phyloP scores from a whole-genome alignment of 164 flowering plant species.

The Echeveria elegans region DNA sequence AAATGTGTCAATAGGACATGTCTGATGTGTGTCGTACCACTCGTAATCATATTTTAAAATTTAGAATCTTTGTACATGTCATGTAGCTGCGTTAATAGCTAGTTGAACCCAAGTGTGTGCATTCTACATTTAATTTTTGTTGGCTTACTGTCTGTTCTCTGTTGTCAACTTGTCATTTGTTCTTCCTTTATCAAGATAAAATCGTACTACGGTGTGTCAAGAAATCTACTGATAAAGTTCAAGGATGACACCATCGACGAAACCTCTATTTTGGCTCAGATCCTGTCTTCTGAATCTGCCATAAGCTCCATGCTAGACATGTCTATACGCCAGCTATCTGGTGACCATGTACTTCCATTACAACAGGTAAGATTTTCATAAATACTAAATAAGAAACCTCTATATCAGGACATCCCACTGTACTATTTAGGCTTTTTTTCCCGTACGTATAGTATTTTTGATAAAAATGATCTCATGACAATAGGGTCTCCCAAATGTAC shows the following conservation, averaged over 20 bases:
- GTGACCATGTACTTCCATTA: constrained; percentile 85
- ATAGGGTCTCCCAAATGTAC: constrained; percentile 83
- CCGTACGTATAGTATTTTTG: neutral
- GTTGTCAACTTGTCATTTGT: too few species aligned
- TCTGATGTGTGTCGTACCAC: neutral
- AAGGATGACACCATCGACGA: constrained; percentile 88
- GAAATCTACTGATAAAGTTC: constrained; percentile 83
- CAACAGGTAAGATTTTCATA: constrained; percentile 49
- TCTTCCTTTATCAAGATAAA: constrained; percentile 55
- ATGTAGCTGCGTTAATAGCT: neutral
- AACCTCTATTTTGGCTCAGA: constrained; percentile 68
- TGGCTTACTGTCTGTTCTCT: neutral
- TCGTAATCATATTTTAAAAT: neutral
- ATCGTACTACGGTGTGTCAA: constrained; percentile 77
- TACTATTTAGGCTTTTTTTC: too few species aligned
- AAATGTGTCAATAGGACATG: neutral
- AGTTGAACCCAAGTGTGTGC: neutral
- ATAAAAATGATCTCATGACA: neutral
- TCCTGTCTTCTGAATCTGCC: constrained; percentile 69
- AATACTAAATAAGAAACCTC: neutral
- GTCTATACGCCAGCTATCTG: constrained; percentile 74
- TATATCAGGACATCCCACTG: neutral
- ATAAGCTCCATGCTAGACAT: constrained; percentile 74
- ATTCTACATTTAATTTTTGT: neutral
- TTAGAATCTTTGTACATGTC: neutral